phyloP scores from a whole-genome alignment of 164 flowering plant genomes.

The Annona cherimola region DNA sequence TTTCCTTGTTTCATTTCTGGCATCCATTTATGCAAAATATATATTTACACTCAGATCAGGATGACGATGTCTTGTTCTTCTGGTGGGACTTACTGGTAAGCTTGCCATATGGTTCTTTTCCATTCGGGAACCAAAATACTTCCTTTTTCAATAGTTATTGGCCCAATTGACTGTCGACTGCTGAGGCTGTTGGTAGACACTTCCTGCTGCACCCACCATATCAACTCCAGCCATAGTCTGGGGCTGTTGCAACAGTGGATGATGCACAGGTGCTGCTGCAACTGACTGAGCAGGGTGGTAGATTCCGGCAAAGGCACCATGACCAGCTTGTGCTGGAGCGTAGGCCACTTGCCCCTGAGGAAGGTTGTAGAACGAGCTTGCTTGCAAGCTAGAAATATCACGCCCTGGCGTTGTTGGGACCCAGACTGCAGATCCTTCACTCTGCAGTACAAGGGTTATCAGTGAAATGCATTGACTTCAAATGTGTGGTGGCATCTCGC shows the following conservation, averaged over 20 bases:
- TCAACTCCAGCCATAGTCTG: slow-evolving; percentile 64
- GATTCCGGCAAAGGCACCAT: slow-evolving; percentile 58
- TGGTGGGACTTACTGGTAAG: neutral
- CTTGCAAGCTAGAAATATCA: slow-evolving; percentile 57
- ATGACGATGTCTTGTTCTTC: slow-evolving; percentile 12
- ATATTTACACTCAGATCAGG: slow-evolving; percentile 32
- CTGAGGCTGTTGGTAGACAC: slow-evolving; percentile 77
- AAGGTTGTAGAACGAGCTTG: slow-evolving; percentile 71
- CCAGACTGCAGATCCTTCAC: slow-evolving; percentile 83
- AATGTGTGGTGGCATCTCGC: neutral
- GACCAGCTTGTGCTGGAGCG: slow-evolving; percentile 65
- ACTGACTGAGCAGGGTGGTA: slow-evolving; percentile 74
- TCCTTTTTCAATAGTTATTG: slow-evolving; percentile 48
- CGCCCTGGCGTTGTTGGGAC: slow-evolving; percentile 56
- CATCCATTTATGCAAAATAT: slow-evolving; percentile 9
- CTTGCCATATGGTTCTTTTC: slow-evolving; percentile 6
- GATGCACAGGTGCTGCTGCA: slow-evolving; percentile 56
- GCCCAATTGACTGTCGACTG: slow-evolving; percentile 80
- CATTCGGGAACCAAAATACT: slow-evolving; percentile 1
- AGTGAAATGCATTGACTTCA: neutral
- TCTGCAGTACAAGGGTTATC: slow-evolving; percentile 36
- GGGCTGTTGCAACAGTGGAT: slow-evolving; percentile 71
- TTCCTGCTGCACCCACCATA: slow-evolving; percentile 62
- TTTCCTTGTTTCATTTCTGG: neutral
- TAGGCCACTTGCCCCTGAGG: slow-evolving; percentile 79